Conservation (phyloP, 345 rosid genomes). For the Eucalyptus microcorys region DNA sequence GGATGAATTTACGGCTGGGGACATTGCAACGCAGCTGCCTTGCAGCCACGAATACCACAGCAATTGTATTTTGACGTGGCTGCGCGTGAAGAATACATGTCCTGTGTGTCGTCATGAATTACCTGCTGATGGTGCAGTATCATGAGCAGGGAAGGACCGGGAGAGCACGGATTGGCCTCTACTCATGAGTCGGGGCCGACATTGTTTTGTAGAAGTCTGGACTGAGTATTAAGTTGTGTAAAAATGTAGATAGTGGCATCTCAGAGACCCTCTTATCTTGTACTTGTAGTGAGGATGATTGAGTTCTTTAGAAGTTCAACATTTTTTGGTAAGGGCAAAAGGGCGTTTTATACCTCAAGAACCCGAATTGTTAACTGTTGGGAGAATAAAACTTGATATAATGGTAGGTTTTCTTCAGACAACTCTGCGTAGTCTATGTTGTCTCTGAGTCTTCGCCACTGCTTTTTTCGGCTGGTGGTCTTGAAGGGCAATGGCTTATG, state of each 20-base stretch:
- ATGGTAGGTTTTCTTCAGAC: not conserved
- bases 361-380: not conserved
- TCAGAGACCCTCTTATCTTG: not conserved
- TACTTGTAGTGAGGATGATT: not conserved
- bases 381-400: not conserved
- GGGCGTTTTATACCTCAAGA: not conserved
- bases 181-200: not conserved
- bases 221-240: not conserved
- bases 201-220: not conserved
- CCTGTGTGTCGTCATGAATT: slow-evolving; percentile 85
- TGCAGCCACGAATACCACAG: slow-evolving; percentile 72
- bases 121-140: slow-evolving; percentile 65
- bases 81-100: slow-evolving; percentile 71
- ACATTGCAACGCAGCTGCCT: slow-evolving; percentile 58
- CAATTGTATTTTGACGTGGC: slow-evolving; percentile 81
- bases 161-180: not conserved
- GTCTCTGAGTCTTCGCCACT: not conserved
- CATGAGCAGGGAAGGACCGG: slow-evolving; percentile 37
- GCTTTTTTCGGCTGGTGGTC: not conserved
- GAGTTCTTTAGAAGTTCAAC: not conserved
- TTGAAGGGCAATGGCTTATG: not conserved
- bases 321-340: not conserved
- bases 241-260: not conserved
- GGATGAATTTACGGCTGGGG: slow-evolving; percentile 54
- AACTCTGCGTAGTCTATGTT: not conserved